Evolutionary conservation across 495 filamentous ascomycete species (phyloP), one percentile per base, ranked within the genome.

Genomic region (Thozetella sp.): DNA sequence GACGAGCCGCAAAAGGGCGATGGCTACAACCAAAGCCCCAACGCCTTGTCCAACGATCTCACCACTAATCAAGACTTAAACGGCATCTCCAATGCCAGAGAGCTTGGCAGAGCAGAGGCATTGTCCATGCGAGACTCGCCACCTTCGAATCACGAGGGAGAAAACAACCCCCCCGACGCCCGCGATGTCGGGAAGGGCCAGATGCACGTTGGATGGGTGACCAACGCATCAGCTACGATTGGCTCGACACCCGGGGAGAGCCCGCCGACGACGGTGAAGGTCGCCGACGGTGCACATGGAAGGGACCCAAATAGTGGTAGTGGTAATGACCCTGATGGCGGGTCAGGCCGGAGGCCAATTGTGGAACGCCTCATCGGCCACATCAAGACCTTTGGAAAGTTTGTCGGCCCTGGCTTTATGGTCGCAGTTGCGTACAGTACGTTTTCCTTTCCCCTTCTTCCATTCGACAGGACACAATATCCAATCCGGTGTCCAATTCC

Each of bases 361-460:
- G 52, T 72, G n/a, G 57, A 57, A 46, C 67, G 66, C 24, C 43
- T 77, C 20, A 60, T 67, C 53, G 63, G 72, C 52, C 58, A 76
- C 13, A 20, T 93, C 37, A 48, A 78, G 56, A 93, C 86, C 27
- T 95, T 90, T 65, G 73, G 72, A 57, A 86, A 86, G 59, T 97
- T 97, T 67, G 76, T 96, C 51, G 93, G 93, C 0, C 93, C 93
- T 13, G 93, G 93, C 1, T 93, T 96, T 71, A 83, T 97, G 74
- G 83, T 94, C 56, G 84, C 89, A 17, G 90, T 93, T 45, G 89
- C 90, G 20, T 81, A 81, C 63, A 81, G 80, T 80, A 63, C 56
- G 73, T 72, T 1, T 17, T 20, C 40, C 12, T 61, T 11, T 13
- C 58, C 11, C 24, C 46, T 51, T 20, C 23, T 25, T 26, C 26